Percentiles rank a stretch among this genome's conserved stretches.
Conservation (phyloP, 108 stramenopile species). For the Skeletonema grethae region DNA sequence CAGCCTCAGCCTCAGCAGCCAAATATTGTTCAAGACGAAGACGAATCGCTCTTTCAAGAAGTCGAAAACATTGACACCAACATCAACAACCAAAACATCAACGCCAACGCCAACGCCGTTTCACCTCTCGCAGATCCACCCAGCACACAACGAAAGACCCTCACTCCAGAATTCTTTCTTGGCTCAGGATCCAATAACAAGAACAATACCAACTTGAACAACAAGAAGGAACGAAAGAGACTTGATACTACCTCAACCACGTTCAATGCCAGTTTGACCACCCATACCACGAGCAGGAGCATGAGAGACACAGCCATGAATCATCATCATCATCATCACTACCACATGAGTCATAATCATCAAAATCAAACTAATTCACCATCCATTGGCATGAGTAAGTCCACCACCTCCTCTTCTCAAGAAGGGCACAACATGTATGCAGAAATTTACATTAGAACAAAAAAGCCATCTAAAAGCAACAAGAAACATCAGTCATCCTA, state of each 20-base stretch:
- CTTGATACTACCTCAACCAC: neutral
- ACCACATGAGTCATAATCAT: no score
- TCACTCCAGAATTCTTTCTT: neutral
- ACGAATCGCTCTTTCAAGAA: neutral
- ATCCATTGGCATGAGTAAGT: neutral
- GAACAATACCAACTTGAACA: no score
- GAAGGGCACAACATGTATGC: neutral
- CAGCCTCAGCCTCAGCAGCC: no score
- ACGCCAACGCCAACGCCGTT: no score
- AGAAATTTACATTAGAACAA: neutral
- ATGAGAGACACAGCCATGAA: no score
- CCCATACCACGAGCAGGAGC: neutral
- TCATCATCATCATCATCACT: no score
- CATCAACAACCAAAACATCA: neutral
- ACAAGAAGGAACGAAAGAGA: neutral
- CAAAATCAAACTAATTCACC: neutral
- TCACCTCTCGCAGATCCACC: neutral
- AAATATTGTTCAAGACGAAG: no score
- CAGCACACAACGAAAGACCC: neutral
- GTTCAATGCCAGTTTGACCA: neutral
- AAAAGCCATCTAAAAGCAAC: no score
- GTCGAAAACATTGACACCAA: neutral
- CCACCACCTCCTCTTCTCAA: neutral
- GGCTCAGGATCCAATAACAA: neutral
- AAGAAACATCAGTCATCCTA: no score